phyloP scores from a whole-genome alignment of 2,329 filamentous ascomycete species.

The Aspergillus melleus region DNA sequence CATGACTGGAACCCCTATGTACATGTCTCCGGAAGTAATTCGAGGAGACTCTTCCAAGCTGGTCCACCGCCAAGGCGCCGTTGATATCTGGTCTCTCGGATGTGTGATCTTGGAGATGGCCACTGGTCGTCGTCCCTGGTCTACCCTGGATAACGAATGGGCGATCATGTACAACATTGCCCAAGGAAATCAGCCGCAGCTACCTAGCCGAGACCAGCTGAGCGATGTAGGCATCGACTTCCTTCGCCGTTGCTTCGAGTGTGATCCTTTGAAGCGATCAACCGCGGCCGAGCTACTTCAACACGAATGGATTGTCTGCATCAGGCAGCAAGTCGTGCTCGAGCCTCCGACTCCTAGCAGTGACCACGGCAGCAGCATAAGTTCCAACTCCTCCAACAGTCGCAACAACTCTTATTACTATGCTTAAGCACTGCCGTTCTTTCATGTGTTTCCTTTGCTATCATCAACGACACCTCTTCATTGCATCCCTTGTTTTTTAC shows the following conservation, averaged over 20 bases:
- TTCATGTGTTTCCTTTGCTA: background rate
- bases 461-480: constrained; percentile 1
- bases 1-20: constrained; percentile 99
- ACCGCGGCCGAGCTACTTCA: constrained; percentile 87
- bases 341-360: constrained; percentile 42
- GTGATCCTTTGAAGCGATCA: constrained; percentile 75
- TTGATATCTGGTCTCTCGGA: constrained; percentile 94
- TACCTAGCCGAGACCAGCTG: constrained; percentile 80
- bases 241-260: constrained; percentile 78
- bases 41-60: constrained; percentile 76
- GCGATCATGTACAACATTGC: constrained; percentile 99
- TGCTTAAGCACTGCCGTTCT: constrained; percentile 9
- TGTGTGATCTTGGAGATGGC: constrained; percentile 98
- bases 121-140: constrained; percentile 91
- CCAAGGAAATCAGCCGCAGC: constrained; percentile 86
- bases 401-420: constrained; percentile 33
- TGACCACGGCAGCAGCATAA: constrained; percentile 40
- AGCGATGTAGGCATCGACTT: constrained; percentile 85
- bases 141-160: constrained; percentile 96
- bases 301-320: constrained; percentile 78
- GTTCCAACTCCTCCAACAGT: constrained; percentile 27
- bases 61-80: constrained; percentile 76
- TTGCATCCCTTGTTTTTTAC: background rate
- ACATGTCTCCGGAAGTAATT: constrained; percentile 99
- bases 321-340: constrained; percentile 49